These are phyloP conservation scores for Phytopythium aichiense DNA, from an alignment of 352 stramenopile genomes.

Conservation along the genomic window DNA sequence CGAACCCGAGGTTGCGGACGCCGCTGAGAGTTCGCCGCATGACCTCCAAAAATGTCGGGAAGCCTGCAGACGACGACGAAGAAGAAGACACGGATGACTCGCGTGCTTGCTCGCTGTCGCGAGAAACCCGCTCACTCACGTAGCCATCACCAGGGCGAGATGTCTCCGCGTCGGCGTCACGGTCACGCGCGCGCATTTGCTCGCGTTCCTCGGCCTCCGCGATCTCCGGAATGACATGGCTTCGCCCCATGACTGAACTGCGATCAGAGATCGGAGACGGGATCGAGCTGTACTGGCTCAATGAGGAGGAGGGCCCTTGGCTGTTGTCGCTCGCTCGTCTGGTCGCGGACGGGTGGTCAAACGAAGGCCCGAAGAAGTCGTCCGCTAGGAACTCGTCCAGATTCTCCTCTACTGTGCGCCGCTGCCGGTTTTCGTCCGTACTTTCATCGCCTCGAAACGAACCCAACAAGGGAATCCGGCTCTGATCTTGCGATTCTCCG, in stretches of 20 bases:
- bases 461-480: constrained; percentile 50
- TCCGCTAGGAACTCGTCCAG: constrained; percentile 50
- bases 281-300: constrained; percentile 9
- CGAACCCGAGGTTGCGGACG: constrained; percentile 29
- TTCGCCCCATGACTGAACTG: neutral
- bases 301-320: neutral
- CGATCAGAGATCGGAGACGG: constrained; percentile 4
- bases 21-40: constrained; percentile 43
- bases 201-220: constrained; percentile 43
- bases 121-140: neutral
- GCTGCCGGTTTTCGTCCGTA: constrained; percentile 17
- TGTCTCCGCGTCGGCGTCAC: constrained; percentile 9
- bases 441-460: constrained; percentile 36
- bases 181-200: constrained; percentile 12
- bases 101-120: constrained; percentile 5
- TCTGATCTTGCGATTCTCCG: constrained; percentile 42
- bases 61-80: constrained; percentile 23
- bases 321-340: neutral
- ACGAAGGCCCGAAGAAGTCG: constrained; percentile 71
- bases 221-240: constrained; percentile 57
- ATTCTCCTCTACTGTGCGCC: constrained; percentile 28
- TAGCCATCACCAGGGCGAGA: neutral
- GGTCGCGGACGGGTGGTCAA: constrained; percentile 4
- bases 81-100: constrained; percentile 25
- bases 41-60: constrained; percentile 44